Percentiles rank a stretch among this genome's conserved stretches.
Conservation (phyloP, 2,329 filamentous ascomycete genomes). For the Xylariaceae sp. region DNA sequence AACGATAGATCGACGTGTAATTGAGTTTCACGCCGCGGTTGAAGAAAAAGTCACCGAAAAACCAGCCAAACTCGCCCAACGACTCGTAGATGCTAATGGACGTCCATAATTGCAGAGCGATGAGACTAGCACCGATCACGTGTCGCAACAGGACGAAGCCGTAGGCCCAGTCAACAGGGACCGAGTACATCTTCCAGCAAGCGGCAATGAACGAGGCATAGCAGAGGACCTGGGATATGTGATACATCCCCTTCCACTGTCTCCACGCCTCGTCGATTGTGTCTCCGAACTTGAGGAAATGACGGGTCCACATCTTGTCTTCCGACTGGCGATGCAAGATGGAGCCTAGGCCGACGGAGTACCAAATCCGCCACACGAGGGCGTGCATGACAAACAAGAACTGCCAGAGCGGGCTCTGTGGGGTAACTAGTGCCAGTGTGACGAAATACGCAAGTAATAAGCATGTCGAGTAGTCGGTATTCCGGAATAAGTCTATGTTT, state of each 20-base stretch:
- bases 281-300: slow-evolving; percentile 96
- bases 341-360: slow-evolving; percentile 79
- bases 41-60: slow-evolving; percentile 98
- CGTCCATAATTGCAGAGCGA: slow-evolving; percentile 89
- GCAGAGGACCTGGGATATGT: slow-evolving; percentile 86
- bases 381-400: slow-evolving; percentile 78
- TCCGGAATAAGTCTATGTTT: slow-evolving; percentile 85
- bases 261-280: slow-evolving; percentile 88
- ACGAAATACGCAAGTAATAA: slow-evolving; percentile 73
- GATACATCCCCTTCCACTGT: slow-evolving; percentile 96
- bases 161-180: slow-evolving; percentile 82
- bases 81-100: slow-evolving; percentile 90
- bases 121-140: slow-evolving; percentile 73
- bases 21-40: slow-evolving; percentile 83
- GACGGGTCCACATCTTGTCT: slow-evolving; percentile 90
- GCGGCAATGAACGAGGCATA: slow-evolving; percentile 85
- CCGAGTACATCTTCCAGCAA: slow-evolving; percentile 91
- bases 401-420: slow-evolving; percentile 71
- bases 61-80: slow-evolving; percentile 97
- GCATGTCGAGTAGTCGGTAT: slow-evolving; percentile 76
- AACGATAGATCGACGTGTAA: slow-evolving; percentile 96
- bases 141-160: slow-evolving; percentile 84
- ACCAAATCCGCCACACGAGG: slow-evolving; percentile 83
- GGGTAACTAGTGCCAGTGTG: slow-evolving; percentile 68
- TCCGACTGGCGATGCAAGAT: slow-evolving; percentile 83